Conservation (phyloP, 2,329 filamentous ascomycete genomes). For the Xylariales sp. region DNA sequence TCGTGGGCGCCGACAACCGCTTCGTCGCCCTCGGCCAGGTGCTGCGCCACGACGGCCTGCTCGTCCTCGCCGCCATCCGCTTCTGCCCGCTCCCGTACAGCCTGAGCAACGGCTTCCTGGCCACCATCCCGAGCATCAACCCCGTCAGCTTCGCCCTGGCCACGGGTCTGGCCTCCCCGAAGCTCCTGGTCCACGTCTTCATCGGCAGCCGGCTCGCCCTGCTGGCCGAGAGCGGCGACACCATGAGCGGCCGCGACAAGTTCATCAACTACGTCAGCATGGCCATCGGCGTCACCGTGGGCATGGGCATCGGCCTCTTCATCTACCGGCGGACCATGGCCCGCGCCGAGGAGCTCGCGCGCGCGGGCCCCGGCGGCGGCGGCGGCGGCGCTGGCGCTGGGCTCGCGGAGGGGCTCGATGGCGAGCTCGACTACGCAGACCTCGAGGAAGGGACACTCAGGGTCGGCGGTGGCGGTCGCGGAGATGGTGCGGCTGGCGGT, state of each 20-base stretch:
- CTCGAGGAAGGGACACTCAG: too few relatives aligned
- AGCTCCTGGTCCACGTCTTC: slow-evolving; percentile 87
- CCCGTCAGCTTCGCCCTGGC: slow-evolving; percentile 73
- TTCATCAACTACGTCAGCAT: slow-evolving; percentile 83
- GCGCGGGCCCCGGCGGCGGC: slow-evolving; percentile 36
- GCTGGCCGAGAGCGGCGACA: slow-evolving; percentile 76
- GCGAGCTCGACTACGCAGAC: slow-evolving; percentile 33
- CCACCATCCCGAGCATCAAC: slow-evolving; percentile 85
- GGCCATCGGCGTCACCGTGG: slow-evolving; percentile 64
- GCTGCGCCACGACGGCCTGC: slow-evolving; percentile 83
- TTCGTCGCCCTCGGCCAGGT: slow-evolving; percentile 88
- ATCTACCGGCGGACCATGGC: slow-evolving; percentile 75
- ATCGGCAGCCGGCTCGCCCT: slow-evolving; percentile 79
- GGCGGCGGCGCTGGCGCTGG: slow-evolving; percentile 24
- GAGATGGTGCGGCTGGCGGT: slow-evolving; percentile 26
- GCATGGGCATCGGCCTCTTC: slow-evolving; percentile 72
- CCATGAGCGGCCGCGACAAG: slow-evolving; percentile 77
- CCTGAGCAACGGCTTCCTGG: slow-evolving; percentile 88
- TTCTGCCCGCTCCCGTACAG: slow-evolving; percentile 92
- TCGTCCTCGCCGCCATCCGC: slow-evolving; percentile 85
- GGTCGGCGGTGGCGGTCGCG: slow-evolving; percentile 28
- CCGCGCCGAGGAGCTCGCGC: slow-evolving; percentile 53
- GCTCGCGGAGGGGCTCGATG: too few relatives aligned
- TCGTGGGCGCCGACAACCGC: slow-evolving; percentile 78
- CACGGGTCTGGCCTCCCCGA: slow-evolving; percentile 77